A percentile compares a stretch with the other conserved stretches of the same genome.
phyloP scores from a whole-genome alignment of 1,284 basidiomycete species.

The Ustanciosporium gigantosporum region DNA sequence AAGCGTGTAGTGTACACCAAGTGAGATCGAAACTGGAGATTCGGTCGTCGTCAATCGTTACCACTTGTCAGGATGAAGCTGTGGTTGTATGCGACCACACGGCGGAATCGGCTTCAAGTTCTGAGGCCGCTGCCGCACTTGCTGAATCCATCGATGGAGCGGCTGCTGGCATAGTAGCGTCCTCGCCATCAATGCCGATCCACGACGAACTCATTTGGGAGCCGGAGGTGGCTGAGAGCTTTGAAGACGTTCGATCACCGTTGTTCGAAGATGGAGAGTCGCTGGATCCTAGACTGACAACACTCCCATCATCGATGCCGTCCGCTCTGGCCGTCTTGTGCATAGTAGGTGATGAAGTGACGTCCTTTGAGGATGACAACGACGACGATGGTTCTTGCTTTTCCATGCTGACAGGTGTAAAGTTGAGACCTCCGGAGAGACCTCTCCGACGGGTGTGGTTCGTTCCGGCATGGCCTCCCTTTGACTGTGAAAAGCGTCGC shows the following conservation, averaged over 20 bases:
- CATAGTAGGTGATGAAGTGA: neutral
- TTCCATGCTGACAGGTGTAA: constrained; percentile 28
- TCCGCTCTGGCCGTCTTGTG: neutral
- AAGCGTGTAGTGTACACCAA: too few relatives aligned
- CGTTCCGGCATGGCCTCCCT: neutral
- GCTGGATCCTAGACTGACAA: constrained; percentile 16
- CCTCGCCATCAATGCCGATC: constrained; percentile 23
- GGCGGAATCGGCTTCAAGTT: neutral
- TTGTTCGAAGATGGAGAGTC: constrained; percentile 9
- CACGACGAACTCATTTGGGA: constrained; percentile 33
- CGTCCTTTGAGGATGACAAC: neutral
- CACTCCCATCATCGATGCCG: constrained; percentile 12
- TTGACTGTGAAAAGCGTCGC: constrained; percentile 5
- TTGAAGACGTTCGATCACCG: constrained; percentile 2
- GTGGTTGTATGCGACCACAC: too few relatives aligned
- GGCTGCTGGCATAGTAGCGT: neutral
- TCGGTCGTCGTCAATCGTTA: too few relatives aligned
- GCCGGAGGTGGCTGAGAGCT: constrained; percentile 1
- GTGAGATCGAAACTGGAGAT: too few relatives aligned
- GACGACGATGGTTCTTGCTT: neutral
- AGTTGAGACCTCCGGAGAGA: constrained; percentile 24
- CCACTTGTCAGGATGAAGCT: too few relatives aligned
- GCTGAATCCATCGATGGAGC: neutral
- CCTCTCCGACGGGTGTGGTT: constrained; percentile 6
- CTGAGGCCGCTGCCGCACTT: neutral